Percentiles rank a stretch among this genome's conserved stretches.
Conservation (phyloP, 257 asterid species). For the Nicotiana obtusifolia region DNA sequence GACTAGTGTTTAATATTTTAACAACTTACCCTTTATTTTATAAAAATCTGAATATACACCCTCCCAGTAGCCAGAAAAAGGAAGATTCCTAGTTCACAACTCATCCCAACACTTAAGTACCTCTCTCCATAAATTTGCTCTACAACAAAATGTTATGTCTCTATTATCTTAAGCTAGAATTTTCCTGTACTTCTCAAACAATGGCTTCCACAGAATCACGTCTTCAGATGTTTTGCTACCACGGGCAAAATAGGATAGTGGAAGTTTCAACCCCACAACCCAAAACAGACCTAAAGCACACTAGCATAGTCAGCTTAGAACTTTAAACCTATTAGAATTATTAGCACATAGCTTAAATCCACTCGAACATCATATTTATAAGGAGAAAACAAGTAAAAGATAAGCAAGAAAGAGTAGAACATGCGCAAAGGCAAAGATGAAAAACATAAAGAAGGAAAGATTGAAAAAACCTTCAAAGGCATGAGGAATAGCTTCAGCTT, state of each 20-base stretch:
- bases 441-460: neutral
- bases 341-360: neutral
- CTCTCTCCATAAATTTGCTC: neutral
- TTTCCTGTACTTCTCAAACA: neutral
- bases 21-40: too few species aligned
- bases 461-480: conserved; percentile 44
- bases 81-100: too few species aligned
- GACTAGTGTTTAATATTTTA: too few species aligned
- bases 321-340: neutral
- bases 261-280: neutral
- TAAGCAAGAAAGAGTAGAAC: neutral
- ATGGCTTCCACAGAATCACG: neutral
- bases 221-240: neutral
- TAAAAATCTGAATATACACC: too few species aligned
- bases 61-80: too few species aligned
- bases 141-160: neutral
- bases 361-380: neutral
- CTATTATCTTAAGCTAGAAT: neutral
- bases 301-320: neutral
- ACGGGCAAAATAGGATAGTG: neutral
- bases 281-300: neutral
- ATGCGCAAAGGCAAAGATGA: neutral
- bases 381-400: neutral
- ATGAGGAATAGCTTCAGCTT: conserved; percentile 60
- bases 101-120: neutral